Evolutionary conservation across 352 stramenopile genomes (phyloP).

Genomic region (Globisporangium camurandrum): DNA sequence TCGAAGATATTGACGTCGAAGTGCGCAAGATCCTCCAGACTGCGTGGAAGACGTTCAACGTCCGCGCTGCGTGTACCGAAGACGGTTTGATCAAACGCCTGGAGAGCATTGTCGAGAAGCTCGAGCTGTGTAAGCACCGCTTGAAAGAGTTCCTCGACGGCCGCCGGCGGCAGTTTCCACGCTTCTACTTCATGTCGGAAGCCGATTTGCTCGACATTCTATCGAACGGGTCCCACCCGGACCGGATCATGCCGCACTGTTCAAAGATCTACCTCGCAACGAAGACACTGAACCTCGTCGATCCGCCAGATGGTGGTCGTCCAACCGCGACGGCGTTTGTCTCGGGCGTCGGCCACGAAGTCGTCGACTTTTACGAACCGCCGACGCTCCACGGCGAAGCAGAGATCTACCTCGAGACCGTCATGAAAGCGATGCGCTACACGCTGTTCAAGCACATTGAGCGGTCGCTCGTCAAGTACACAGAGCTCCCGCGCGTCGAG

Average conservation of each 20-base stretch:
- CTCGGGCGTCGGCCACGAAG: slow-evolving; percentile 91
- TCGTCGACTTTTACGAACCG: slow-evolving; percentile 89
- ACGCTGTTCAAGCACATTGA: slow-evolving; percentile 94
- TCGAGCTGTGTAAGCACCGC: slow-evolving; percentile 92
- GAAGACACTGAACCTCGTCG: slow-evolving; percentile 87
- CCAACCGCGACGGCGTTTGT: slow-evolving; percentile 90
- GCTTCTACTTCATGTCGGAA: slow-evolving; percentile 91
- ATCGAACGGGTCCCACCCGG: slow-evolving; percentile 91
- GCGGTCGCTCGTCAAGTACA: slow-evolving; percentile 88
- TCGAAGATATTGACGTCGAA: slow-evolving; percentile 92
- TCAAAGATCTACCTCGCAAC: slow-evolving; percentile 95
- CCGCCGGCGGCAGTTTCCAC: slow-evolving; percentile 90
- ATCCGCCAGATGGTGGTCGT: slow-evolving; percentile 38
- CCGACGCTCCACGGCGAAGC: slow-evolving; percentile 93
- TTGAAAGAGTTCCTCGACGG: slow-evolving; percentile 94
- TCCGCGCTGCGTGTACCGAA: slow-evolving; percentile 87
- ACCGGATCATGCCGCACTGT: slow-evolving; percentile 93
- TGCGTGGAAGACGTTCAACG: slow-evolving; percentile 86
- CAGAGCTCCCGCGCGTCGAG: slow-evolving; percentile 86
- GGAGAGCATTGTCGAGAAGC: slow-evolving; percentile 89
- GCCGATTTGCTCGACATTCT: slow-evolving; percentile 94
- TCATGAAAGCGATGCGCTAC: slow-evolving; percentile 91
- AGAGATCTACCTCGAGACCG: slow-evolving; percentile 95
- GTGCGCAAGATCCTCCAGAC: slow-evolving; percentile 83
- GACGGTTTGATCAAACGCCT: slow-evolving; percentile 83